Evolutionary conservation across 2,329 filamentous ascomycete species (phyloP).

Genomic region (Gnomoniopsis smithogilvyi): DNA sequence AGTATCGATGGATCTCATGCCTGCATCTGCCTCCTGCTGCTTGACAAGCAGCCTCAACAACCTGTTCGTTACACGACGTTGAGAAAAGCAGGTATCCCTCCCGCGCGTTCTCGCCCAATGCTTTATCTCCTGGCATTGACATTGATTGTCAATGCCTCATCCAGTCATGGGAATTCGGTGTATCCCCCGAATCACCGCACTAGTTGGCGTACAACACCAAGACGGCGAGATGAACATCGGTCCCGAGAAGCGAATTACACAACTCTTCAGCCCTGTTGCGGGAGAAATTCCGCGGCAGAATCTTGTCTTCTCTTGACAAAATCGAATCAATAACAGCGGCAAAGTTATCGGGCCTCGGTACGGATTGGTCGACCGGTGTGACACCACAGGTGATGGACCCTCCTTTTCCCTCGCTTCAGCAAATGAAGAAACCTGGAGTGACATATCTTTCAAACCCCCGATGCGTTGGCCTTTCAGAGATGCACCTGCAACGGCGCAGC

Average conservation of each 20-base stretch:
- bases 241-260: not conserved
- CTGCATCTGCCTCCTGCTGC: not conserved
- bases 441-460: not conserved
- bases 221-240: not conserved
- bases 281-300: not conserved
- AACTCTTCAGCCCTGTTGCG: not conserved
- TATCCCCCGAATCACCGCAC: not conserved
- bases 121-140: not conserved
- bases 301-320: not conserved
- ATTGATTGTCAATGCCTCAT: not conserved
- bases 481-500: not conserved
- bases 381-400: conserved; percentile 2
- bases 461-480: not conserved
- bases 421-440: conserved; percentile 1
- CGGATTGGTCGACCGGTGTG: conserved; percentile 6
- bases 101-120: not conserved
- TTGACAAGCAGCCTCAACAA: conserved; percentile 1
- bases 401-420: not conserved
- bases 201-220: not conserved
- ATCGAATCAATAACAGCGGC: not conserved
- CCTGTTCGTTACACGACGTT: conserved; percentile 3
- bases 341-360: not conserved
- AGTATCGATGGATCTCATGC: not conserved
- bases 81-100: conserved; percentile 3
- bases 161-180: conserved; percentile 4